Percentiles rank a stretch among this genome's conserved stretches.
These are phyloP conservation scores for Pelargonium australe DNA, from an alignment of 441 rosid genomes.

Conservation along the genomic window DNA sequence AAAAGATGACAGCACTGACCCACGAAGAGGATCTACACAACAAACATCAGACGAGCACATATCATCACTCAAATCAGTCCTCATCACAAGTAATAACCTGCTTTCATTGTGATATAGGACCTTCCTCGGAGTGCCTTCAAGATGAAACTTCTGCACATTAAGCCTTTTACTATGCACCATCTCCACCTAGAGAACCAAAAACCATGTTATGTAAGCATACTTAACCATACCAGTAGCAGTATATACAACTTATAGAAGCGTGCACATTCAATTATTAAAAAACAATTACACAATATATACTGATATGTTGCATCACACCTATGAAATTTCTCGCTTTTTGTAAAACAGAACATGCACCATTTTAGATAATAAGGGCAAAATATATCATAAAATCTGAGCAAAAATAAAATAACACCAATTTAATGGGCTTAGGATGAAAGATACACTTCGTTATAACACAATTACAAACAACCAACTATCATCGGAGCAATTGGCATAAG, in stretches of 20 bases:
- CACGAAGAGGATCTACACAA: slow-evolving; percentile 80
- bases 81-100: slow-evolving; percentile 77
- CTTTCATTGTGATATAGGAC: slow-evolving; percentile 84
- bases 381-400: not conserved
- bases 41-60: slow-evolving; percentile 77
- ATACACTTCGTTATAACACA: not conserved
- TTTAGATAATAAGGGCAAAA: not conserved
- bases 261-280: not conserved
- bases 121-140: slow-evolving; percentile 94
- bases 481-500: no score
- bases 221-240: slow-evolving; percentile 6
- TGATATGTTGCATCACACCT: not conserved
- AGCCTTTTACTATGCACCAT: slow-evolving; percentile 90
- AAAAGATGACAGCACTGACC: slow-evolving; percentile 58
- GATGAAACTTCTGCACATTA: slow-evolving; percentile 84
- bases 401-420: no score
- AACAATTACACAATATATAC: not conserved
- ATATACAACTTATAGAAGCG: slow-evolving; percentile 5
- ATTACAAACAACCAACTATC: not conserved
- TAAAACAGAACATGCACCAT: not conserved
- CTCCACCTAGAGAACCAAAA: slow-evolving; percentile 61
- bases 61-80: slow-evolving; percentile 64
- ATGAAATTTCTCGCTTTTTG: not conserved
- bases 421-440: not conserved
- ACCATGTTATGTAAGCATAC: not conserved